phyloP scores from a whole-genome alignment of 2,329 filamentous ascomycete species.

The Calonectria ilicicola region DNA sequence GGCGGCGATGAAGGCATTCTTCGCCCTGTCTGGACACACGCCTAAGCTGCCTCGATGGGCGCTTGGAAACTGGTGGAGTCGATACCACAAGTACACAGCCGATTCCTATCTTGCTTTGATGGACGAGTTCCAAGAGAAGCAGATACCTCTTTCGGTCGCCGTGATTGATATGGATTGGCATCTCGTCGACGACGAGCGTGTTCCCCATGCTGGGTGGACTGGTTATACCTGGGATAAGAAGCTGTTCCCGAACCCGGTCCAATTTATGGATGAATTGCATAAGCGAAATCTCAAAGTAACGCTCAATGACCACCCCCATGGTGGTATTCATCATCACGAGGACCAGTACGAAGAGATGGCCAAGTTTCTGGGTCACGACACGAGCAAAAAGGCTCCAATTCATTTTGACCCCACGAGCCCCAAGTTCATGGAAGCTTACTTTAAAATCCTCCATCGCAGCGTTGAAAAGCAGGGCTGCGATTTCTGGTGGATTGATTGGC shows the following conservation, averaged over 20 bases:
- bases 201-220: conserved; percentile 50
- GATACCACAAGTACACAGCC: conserved; percentile 69
- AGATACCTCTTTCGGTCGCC: conserved; percentile 68
- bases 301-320: conserved; percentile 72
- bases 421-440: conserved; percentile 69
- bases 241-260: conserved; percentile 61
- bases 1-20: conserved; percentile 65
- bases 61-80: conserved; percentile 75
- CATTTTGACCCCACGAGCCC: conserved; percentile 63
- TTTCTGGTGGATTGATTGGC: conserved; percentile 79
- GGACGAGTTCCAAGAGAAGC: conserved; percentile 62
- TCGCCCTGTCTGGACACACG: conserved; percentile 66
- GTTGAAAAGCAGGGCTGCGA: conserved; percentile 69
- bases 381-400: conserved; percentile 30
- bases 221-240: conserved; percentile 73
- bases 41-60: conserved; percentile 68
- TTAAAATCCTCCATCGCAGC: conserved; percentile 66
- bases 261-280: conserved; percentile 64
- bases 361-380: conserved; percentile 62
- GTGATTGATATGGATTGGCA: conserved; percentile 79
- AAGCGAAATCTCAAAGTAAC: conserved; percentile 64
- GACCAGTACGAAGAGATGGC: conserved; percentile 68
- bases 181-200: conserved; percentile 37
- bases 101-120: conserved; percentile 69
- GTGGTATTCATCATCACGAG: conserved; percentile 69